Evolutionary conservation across 116 monocot genomes (phyloP).

Genomic region (Papilionanthe hybrid): DNA sequence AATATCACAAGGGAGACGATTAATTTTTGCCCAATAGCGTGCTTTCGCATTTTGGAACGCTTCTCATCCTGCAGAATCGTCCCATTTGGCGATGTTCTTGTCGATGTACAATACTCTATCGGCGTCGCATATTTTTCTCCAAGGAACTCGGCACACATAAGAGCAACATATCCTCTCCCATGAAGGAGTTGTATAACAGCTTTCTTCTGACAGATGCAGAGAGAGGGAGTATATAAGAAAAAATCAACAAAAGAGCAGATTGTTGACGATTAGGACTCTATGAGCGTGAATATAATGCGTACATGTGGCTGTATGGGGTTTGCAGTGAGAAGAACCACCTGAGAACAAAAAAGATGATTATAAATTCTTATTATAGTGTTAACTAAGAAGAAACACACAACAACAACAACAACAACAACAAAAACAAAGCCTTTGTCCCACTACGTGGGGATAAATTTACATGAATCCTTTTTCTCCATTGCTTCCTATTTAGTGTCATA

Average conservation of each 20-base stretch:
- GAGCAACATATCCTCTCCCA: slow-evolving; percentile 76
- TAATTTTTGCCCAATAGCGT: slow-evolving; percentile 49
- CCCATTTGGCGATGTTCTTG: slow-evolving; percentile 53
- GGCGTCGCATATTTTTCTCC: slow-evolving; percentile 48
- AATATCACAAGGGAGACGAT: slow-evolving; percentile 43
- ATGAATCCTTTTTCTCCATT: too few species aligned
- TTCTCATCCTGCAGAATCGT: slow-evolving; percentile 62
- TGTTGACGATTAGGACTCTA: background rate
- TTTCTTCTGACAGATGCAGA: slow-evolving; percentile 18
- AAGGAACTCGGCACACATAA: slow-evolving; percentile 40
- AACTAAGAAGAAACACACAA: background rate
- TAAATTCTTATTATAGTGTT: background rate
- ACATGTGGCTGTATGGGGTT: too few species aligned
- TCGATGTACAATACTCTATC: slow-evolving; percentile 23
- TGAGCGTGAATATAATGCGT: too few species aligned
- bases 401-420: too few species aligned
- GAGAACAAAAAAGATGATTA: background rate
- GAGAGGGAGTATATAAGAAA: background rate
- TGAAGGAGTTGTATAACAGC: slow-evolving; percentile 26
- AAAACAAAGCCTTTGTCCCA: too few species aligned
- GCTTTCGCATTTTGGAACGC: slow-evolving; percentile 62
- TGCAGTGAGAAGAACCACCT: too few species aligned
- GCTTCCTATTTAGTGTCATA: too few species aligned
- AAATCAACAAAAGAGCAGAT: background rate
- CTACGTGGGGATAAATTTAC: too few species aligned